Evolutionary conservation across 208 protist species (phyloP), one percentile per base, ranked within the genome.

Genomic region (Blastocrithidia nonstop): DNA sequence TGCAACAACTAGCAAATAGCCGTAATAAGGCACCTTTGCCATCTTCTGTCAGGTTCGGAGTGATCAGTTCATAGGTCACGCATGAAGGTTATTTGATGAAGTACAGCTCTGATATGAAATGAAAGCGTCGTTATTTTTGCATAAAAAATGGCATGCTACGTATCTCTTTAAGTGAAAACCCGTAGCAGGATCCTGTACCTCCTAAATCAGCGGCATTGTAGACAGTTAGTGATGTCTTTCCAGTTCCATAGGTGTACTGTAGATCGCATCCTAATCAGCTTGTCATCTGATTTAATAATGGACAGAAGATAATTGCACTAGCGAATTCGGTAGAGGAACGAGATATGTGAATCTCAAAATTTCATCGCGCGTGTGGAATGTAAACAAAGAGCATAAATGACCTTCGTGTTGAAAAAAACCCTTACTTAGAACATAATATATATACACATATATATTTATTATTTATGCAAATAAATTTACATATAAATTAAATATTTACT

Each of bases 201-300:
- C 72, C 80, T 35, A 85, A 85, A 56, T 79, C 69, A 23, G 75
- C 66, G 15, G 72, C 58, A 49, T 52, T 89, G 41, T 71, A 79
- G 44, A 83, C 74, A 26, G 54, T 89, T 29, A 85, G 62, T 47
- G 80, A 85, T 44, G 71, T 83, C 11, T 85, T 89, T 40, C 80
- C 80, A 13, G 80, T 84, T 4, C 80, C 80, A 15, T 74, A 85
- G 44, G 80, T 74, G 43, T 89, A 89, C 57, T 85, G 71, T 41
- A 71, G 75, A 33, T 80, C 74, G 11, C 75, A 85, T 41, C 80
- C 80, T n/a, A 67, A 80, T 44, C 80, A 89, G 54, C 56, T 89
- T 11, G 80, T 89, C 22, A 74, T 89, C 50, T 89, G 80, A 75
- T 89, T 89, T 58, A 85, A 65, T 47, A 89, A 89, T 51, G 80